Conservation (phyloP, 2,329 filamentous ascomycete genomes). For the Xenosphaeropsis pyriputrescens region DNA sequence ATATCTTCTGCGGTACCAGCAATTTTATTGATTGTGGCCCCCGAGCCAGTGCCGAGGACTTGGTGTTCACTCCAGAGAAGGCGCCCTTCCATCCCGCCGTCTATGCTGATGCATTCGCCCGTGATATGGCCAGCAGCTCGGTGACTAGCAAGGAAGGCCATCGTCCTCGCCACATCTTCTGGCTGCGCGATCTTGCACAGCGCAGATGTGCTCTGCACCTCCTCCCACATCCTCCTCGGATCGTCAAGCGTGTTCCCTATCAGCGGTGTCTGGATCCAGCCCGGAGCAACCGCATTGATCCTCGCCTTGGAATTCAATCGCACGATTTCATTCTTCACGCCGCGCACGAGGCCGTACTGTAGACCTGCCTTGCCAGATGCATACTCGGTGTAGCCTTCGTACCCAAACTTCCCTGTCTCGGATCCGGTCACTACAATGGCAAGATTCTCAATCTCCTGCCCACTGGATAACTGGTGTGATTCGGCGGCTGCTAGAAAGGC, state of each 20-base stretch:
- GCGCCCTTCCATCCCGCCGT: slow-evolving; percentile 30
- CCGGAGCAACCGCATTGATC: slow-evolving; percentile 67
- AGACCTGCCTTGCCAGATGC: slow-evolving; percentile 33
- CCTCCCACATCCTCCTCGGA: slow-evolving; percentile 30
- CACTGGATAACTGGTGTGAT: slow-evolving; percentile 20
- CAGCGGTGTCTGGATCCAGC: slow-evolving; percentile 64
- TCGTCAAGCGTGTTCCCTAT: slow-evolving; percentile 31
- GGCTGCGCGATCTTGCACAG: slow-evolving; percentile 47
- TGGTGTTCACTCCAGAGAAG: slow-evolving; percentile 29
- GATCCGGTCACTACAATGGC: slow-evolving; percentile 36
- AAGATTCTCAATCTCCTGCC: slow-evolving; percentile 29
- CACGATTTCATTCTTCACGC: slow-evolving; percentile 38
- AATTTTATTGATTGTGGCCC: background rate
- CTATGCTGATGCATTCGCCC: slow-evolving; percentile 35
- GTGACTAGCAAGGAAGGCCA: slow-evolving; percentile 60
- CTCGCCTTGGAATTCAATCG: slow-evolving; percentile 35
- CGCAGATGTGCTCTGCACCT: slow-evolving; percentile 41
- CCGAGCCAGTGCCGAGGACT: background rate
- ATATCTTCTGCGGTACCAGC: background rate
- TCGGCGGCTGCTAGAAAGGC: slow-evolving; percentile 32
- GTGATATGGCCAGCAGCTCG: slow-evolving; percentile 37
- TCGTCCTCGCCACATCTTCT: slow-evolving; percentile 63
- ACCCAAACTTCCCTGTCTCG: slow-evolving; percentile 25
- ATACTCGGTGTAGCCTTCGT: slow-evolving; percentile 25
- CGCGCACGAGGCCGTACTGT: slow-evolving; percentile 34